Percentiles rank a stretch among this genome's conserved stretches.
Conservation (phyloP, 257 asterid species). For the Dorcoceras hygrometricum region DNA sequence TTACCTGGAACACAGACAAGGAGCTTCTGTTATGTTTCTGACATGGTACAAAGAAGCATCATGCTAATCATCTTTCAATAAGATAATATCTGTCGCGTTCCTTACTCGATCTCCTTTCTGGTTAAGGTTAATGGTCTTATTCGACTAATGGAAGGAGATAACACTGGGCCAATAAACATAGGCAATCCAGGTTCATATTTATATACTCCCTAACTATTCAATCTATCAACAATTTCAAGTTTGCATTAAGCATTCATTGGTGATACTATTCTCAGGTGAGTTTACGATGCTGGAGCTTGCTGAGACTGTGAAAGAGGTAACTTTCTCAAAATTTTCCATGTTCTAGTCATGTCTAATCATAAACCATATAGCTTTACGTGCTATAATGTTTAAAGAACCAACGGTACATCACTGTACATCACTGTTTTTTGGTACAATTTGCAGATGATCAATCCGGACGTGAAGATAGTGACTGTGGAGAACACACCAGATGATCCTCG, state of each 20-base stretch:
- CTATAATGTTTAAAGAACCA: not conserved
- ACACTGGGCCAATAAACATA: constrained; percentile 86
- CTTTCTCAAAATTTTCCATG: not conserved
- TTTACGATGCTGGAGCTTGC: constrained; percentile 97
- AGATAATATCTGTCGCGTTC: not conserved
- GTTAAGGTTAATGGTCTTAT: constrained; percentile 86
- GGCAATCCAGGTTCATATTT: constrained; percentile 82
- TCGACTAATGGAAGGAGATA: constrained; percentile 83
- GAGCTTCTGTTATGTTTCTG: constrained; percentile 93
- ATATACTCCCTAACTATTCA: not conserved
- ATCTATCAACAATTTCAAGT: not conserved
- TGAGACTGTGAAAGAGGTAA: constrained; percentile 90
- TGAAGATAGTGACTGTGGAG: constrained; percentile 69
- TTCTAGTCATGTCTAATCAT: not conserved
- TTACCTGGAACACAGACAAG: constrained; percentile 97
- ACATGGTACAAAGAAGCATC: constrained; percentile 53
- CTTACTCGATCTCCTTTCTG: constrained; percentile 13
- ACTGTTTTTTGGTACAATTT: not conserved
- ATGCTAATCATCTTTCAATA: constrained; percentile 1
- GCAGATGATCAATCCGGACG: constrained; percentile 83
- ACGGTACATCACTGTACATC: too few species aligned
- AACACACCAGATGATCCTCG: constrained; percentile 99
- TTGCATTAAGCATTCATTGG: not conserved
- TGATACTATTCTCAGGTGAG: constrained; percentile 57
- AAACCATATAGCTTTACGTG: not conserved